A percentile compares a stretch with the other conserved stretches of the same genome.
Evolutionary conservation across 148 eudicot species (phyloP).

Genomic region (Fagopyrum esculentum): DNA sequence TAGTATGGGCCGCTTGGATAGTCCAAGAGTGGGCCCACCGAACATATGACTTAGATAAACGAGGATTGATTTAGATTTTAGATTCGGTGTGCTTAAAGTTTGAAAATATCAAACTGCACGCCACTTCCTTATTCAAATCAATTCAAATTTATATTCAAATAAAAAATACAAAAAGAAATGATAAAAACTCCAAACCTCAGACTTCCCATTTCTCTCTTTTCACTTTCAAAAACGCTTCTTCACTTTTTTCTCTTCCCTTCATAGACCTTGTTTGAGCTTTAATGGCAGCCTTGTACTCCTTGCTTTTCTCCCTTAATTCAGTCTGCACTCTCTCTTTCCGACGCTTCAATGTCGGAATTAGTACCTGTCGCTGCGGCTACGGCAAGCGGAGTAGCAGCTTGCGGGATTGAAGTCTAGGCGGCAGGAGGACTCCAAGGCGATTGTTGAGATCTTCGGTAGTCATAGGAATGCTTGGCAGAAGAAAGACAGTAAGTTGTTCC

Average conservation of each 20-base stretch:
- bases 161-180: neutral
- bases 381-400: conserved; percentile 60
- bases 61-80: too few relatives aligned
- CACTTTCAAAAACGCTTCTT: conserved; percentile 6
- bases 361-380: conserved; percentile 33
- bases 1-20: too few relatives aligned
- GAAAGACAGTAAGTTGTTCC: conserved; percentile 68
- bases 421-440: conserved; percentile 92
- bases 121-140: neutral
- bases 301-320: conserved; percentile 41
- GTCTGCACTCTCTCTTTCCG: conserved; percentile 32
- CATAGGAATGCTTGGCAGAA: conserved; percentile 86
- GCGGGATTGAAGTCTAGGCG: conserved; percentile 53
- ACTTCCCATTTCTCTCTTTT: conserved; percentile 1
- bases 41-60: too few relatives aligned
- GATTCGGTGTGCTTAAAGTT: too few relatives aligned
- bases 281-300: conserved; percentile 27
- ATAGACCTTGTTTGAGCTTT: neutral
- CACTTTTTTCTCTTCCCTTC: neutral
- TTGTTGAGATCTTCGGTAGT: conserved; percentile 89
- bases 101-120: too few relatives aligned
- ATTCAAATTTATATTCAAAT: neutral
- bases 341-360: conserved; percentile 42
- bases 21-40: too few relatives aligned
- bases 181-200: neutral